Conservation (phyloP, 1,139 yeast species). For the Suhomyces choctaworum region DNA sequence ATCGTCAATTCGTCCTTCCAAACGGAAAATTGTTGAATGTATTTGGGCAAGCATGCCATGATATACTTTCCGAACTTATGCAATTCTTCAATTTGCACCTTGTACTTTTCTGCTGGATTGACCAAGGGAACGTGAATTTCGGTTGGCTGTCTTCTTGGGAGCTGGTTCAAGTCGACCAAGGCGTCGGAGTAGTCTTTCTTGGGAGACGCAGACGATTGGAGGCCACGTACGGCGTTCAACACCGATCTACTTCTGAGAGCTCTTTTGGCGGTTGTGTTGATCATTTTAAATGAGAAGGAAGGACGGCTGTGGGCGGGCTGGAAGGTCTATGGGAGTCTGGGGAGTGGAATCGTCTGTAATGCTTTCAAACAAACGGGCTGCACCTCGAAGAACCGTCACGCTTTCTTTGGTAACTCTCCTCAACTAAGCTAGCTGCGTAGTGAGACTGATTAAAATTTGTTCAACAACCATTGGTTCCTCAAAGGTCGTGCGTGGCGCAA, state of each 20-base stretch:
- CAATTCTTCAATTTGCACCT: slow-evolving; percentile 67
- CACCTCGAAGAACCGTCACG: background rate
- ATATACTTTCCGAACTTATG: slow-evolving; percentile 83
- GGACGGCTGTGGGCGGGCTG: too few species aligned
- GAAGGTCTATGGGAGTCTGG: too few species aligned
- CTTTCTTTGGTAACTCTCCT: background rate
- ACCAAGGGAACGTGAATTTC: slow-evolving; percentile 56
- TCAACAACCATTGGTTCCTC: slow-evolving; percentile 13
- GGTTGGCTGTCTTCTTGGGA: slow-evolving; percentile 42
- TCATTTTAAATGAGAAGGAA: too few species aligned
- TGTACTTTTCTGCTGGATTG: slow-evolving; percentile 78
- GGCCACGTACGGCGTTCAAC: slow-evolving; percentile 8
- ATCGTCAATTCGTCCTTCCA: slow-evolving; percentile 89
- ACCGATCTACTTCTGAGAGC: slow-evolving; percentile 9
- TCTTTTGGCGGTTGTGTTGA: slow-evolving; percentile 11
- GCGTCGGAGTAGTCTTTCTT: slow-evolving; percentile 24
- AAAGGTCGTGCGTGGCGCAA: slow-evolving; percentile 9
- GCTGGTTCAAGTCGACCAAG: slow-evolving; percentile 36
- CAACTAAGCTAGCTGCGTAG: background rate
- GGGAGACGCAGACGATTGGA: slow-evolving; percentile 6
- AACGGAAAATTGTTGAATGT: slow-evolving; percentile 78
- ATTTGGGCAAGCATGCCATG: slow-evolving; percentile 79
- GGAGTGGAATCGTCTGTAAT: too few species aligned
- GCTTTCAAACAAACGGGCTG: too few species aligned
- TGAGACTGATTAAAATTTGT: slow-evolving; percentile 9